phyloP scores from a whole-genome alignment of 768 basidiomycete species.

The Terana coerulea region DNA sequence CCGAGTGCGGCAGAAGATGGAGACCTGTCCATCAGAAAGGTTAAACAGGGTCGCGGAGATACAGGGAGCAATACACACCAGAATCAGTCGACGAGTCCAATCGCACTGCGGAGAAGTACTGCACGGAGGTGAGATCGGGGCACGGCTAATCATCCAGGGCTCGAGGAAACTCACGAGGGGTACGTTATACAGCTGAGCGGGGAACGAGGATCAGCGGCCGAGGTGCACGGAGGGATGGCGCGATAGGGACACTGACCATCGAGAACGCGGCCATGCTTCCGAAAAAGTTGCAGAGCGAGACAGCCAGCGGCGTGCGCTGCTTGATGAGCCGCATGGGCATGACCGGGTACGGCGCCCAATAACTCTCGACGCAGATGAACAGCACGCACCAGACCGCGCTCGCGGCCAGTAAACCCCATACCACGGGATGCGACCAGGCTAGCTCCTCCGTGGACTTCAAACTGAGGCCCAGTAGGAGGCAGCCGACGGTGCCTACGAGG shows the following conservation, averaged over 20 bases:
- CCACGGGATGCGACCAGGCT: conserved; percentile 68
- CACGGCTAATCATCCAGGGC: neutral
- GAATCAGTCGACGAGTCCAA: conserved; percentile 63
- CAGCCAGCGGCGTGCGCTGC: conserved; percentile 75
- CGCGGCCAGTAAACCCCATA: conserved; percentile 59
- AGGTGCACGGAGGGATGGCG: conserved; percentile 3
- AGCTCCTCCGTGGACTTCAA: conserved; percentile 77
- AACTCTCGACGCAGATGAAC: conserved; percentile 80
- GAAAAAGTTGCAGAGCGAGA: conserved; percentile 77
- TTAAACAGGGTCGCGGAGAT: neutral
- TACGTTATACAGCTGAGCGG: conserved; percentile 70
- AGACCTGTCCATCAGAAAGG: conserved; percentile 44
- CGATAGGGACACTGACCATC: conserved; percentile 45
- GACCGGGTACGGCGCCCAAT: conserved; percentile 78
- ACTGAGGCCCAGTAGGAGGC: conserved; percentile 71
- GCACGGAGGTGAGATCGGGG: conserved; percentile 11
- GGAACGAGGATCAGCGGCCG: conserved; percentile 16
- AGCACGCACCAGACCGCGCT: conserved; percentile 50
- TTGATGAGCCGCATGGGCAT: conserved; percentile 82
- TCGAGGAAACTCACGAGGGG: conserved; percentile 56
- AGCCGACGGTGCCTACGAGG: conserved; percentile 66
- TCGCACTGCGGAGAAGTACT: conserved; percentile 85
- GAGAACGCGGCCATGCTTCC: conserved; percentile 78
- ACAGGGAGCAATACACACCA: conserved; percentile 41
- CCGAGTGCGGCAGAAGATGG: conserved; percentile 88